Evolutionary conservation across 768 basidiomycete species (phyloP), one percentile per base, ranked within the genome.

Genomic region (Lactarius hengduanensis): DNA sequence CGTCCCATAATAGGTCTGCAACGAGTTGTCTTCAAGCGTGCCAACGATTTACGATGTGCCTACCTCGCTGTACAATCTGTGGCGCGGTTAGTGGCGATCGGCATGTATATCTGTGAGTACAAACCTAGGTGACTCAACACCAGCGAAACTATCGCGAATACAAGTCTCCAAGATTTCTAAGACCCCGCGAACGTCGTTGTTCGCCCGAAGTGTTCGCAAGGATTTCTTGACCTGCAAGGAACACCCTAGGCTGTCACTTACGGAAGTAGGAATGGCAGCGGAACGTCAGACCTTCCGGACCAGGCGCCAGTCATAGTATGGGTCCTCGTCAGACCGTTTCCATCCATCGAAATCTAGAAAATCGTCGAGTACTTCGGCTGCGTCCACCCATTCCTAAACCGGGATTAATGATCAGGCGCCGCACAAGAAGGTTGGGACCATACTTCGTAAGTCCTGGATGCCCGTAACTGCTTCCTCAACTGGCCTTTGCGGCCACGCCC

Each of bases 131-230:
- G 91, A 92, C 77, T 97, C 96, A 4, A 92, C 87, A 0, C 92
- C 97, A 16, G 92, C 97, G 78, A 98, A 99, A 75, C 97, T 98
- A 28, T 87, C 84, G 62, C 95, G 83, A 54, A 98, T 83, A 70
- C 93, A 97, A 0, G 93, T 92, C 72, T 96, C 94, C 41, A 99
- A 78, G 0, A 98, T 91, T 4, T 93, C 95, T 54, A 96, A 83
- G 57, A 96, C 84, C 0, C 92, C 94, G 65, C 91, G 86, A 3
- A 86, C 89, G 74, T 99, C 96, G 40, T 88, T 86, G 70, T 84
- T 87, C 69, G 87, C 85, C 70, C 96, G 80, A 34, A 94, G 76
- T 28, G 79, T 83, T 66, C 78, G 84, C 60, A 98, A 78, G 0
- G 94, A 96, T 40, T 84, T 82, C 69, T 83, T 84, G 32, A 96